phyloP scores from a whole-genome alignment of 768 basidiomycete species.

The Boletellus ananiceps region DNA sequence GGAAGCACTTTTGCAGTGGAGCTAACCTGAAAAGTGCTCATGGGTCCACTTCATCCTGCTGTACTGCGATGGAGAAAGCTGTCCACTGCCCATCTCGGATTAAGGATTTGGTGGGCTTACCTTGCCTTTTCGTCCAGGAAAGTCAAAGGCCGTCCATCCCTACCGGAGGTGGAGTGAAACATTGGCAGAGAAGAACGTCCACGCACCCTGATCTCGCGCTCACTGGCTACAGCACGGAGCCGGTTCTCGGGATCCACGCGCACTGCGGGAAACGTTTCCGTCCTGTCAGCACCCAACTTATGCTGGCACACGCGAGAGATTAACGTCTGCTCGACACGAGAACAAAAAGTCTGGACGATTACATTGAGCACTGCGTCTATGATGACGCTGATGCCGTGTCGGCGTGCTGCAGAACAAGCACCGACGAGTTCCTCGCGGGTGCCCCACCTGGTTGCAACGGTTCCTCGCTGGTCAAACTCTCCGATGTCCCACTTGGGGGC shows the following conservation, averaged over 20 bases:
- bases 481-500: conserved; percentile 75
- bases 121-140: conserved; percentile 69
- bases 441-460: conserved; percentile 78
- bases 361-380: conserved; percentile 92
- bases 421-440: conserved; percentile 71
- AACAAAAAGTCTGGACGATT: conserved; percentile 13
- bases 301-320: conserved; percentile 43
- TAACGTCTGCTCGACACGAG: neutral
- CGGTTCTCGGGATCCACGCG: conserved; percentile 70
- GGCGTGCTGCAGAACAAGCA: conserved; percentile 64
- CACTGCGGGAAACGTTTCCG: conserved; percentile 64
- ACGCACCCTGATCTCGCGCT: conserved; percentile 63
- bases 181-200: neutral
- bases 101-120: conserved; percentile 35
- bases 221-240: conserved; percentile 51
- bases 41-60: conserved; percentile 69
- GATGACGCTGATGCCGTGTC: conserved; percentile 66
- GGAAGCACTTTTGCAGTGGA: neutral
- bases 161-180: conserved; percentile 25
- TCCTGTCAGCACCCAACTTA: conserved; percentile 78
- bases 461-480: conserved; percentile 76
- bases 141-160: conserved; percentile 88
- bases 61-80: conserved; percentile 42
- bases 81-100: neutral
- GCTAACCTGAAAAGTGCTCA: conserved; percentile 72